These are phyloP conservation scores for Aureobasidium musti DNA, from an alignment of 2,329 filamentous ascomycete species.

Conservation along the genomic window DNA sequence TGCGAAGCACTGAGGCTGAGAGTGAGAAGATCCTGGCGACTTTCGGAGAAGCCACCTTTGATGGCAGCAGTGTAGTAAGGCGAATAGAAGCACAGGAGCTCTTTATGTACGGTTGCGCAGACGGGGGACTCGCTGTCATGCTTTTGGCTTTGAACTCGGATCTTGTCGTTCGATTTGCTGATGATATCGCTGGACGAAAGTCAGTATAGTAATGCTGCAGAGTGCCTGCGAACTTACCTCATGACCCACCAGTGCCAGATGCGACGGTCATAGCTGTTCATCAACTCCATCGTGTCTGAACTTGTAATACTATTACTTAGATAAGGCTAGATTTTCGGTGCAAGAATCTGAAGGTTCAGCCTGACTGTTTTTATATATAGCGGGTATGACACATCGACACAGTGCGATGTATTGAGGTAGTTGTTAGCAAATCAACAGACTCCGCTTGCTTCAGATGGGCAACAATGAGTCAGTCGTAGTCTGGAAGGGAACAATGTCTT, in stretches of 20 bases:
- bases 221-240: neutral
- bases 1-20: neutral
- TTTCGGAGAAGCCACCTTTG: conserved; percentile 5
- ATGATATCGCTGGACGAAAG: neutral
- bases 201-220: neutral
- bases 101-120: neutral
- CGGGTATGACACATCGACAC: neutral
- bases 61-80: conserved; percentile 1
- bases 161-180: neutral
- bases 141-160: neutral
- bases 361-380: neutral
- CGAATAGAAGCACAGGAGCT: conserved; percentile 18
- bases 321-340: neutral
- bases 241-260: conserved; percentile 1
- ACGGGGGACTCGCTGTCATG: neutral
- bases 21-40: neutral
- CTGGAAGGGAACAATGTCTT: neutral
- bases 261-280: neutral
- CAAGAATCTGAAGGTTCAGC: neutral
- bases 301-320: neutral
- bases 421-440: neutral
- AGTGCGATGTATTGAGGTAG: neutral
- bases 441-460: neutral
- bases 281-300: neutral
- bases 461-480: neutral